Base-by-base conservation (phyloP, 2,329 filamentous ascomycete genomes). In the Salinomyces thailandicus region DNA sequence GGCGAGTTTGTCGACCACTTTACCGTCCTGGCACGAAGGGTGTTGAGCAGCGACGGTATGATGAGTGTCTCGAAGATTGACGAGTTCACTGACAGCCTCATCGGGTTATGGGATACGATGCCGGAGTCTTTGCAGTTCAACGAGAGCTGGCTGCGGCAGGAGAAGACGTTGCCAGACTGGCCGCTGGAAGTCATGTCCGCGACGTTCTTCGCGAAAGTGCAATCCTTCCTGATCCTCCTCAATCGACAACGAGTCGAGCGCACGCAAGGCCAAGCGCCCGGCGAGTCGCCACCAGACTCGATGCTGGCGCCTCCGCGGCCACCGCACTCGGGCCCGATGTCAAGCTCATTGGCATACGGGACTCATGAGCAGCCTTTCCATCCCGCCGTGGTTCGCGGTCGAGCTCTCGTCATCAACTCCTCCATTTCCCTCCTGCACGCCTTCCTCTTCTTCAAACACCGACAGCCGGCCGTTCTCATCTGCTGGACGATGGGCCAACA, bases 401-500 rank as follows among this genome's bases (percentile, higher is more conserved):
- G 66, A 33, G 37, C 57, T 16, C 43, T 62, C 11, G 62, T 69
- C 31, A 49, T 68, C 34, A 51, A 61, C 18, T 63, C 64, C 3
- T 66, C 60, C 2, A 49, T 60, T 22, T 51, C 57, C 9, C 49
- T 70, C 1, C 48, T 69, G 0, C 53, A 61, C n/a, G 60, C 61
- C 2, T 69, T 69, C 38, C 47, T 66, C 18, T 69, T 67, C 50
- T 65, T 68, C 48, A 56, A 64, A 18, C 45, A 53, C n/a, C 59
- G 63, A 27, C 49, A 62, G 11, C 64, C 60, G 12, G 59, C 60
- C 15, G 62, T 62, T 2, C 50, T 69, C 20, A 60, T 68, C 24
- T 67, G 62, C 43, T 70, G 67, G 67, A 64, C 58, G 0, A 60
- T 68, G 45, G 60, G 60, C 22, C 67, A 70, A 40, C 64, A 68